A percentile compares a stretch with the other conserved stretches of the same genome.
Conservation (phyloP, 2,329 filamentous ascomycete genomes). For the Periconia sp. region DNA sequence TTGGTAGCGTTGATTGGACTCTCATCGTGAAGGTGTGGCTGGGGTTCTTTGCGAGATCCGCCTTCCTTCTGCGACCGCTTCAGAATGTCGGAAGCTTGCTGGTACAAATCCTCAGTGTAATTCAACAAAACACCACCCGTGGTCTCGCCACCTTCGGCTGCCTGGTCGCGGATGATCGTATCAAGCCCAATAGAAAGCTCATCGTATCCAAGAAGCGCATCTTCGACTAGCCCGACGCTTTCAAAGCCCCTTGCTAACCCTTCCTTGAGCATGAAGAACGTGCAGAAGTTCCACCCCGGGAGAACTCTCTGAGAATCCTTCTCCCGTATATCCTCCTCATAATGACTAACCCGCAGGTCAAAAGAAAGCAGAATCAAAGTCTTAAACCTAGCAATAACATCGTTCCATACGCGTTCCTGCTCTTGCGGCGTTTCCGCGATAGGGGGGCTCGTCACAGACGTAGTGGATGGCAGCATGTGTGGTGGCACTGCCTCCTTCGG, state of each 20-base stretch:
- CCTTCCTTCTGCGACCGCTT: constrained; percentile 21
- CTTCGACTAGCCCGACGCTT: constrained; percentile 92
- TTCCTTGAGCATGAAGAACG: constrained; percentile 97
- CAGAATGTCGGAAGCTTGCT: constrained; percentile 38
- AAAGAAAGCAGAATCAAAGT: constrained; percentile 85
- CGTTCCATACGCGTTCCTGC: constrained; percentile 77
- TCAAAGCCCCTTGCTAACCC: constrained; percentile 92
- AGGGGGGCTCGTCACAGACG: constrained; percentile 37
- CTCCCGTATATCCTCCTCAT: constrained; percentile 96
- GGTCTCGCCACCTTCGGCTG: constrained; percentile 59
- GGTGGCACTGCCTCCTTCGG: constrained; percentile 51
- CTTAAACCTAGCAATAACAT: constrained; percentile 85
- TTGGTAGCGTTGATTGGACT: constrained; percentile 45
- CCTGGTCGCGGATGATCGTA: constrained; percentile 75
- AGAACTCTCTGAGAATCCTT: constrained; percentile 83
- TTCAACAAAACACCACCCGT: constrained; percentile 72
- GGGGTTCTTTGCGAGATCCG: constrained; percentile 10
- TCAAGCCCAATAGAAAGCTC: constrained; percentile 89
- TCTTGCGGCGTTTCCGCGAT: constrained; percentile 70
- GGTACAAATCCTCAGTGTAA: constrained; percentile 73
- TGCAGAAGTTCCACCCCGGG: constrained; percentile 99
- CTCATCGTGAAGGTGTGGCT: constrained; percentile 29
- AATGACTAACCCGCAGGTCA: constrained; percentile 85
- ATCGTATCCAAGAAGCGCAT: constrained; percentile 92
- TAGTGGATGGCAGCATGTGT: constrained; percentile 47